Percentiles rank a stretch among this genome's conserved stretches.
Conservation (phyloP, 2,329 filamentous ascomycete species). For the Hypoxylon sp. region DNA sequence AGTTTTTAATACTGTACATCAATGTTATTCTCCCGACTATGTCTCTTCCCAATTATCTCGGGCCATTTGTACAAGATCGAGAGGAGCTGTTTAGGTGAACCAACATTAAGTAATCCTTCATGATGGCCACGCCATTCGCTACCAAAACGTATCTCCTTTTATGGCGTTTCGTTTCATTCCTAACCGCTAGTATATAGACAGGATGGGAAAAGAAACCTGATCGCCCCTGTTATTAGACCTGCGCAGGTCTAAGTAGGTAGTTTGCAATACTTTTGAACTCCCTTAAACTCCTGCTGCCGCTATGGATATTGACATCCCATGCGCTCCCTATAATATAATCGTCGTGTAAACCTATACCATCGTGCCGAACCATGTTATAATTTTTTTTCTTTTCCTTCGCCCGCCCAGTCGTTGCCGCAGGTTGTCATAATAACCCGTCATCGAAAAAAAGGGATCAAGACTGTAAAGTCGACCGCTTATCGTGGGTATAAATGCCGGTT, state of each 20-base stretch:
- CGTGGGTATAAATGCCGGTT: constrained; percentile 40
- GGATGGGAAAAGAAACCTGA: too few species aligned
- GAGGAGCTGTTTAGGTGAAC: too few species aligned
- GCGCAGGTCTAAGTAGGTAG: too few species aligned
- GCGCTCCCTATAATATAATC: constrained; percentile 19
- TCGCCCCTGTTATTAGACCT: too few species aligned
- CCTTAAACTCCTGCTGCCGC: constrained; percentile 30
- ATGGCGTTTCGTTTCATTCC: too few species aligned
- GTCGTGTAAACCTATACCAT: constrained; percentile 17
- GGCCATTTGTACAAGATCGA: constrained; percentile 18
- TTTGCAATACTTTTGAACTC: constrained; percentile 30
- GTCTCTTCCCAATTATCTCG: constrained; percentile 5
- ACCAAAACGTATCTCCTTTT: too few species aligned
- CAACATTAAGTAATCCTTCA: too few species aligned
- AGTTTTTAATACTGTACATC: constrained; percentile 3
- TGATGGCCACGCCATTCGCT: too few species aligned
- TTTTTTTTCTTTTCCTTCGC: constrained; percentile 24
- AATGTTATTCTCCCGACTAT: constrained; percentile 7
- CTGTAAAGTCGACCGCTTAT: constrained; percentile 32
- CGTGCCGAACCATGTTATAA: constrained; percentile 21
- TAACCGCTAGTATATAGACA: too few species aligned
- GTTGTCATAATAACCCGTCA: constrained; percentile 24
- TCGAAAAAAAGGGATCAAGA: constrained; percentile 26
- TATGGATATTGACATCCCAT: constrained; percentile 26
- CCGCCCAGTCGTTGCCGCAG: constrained; percentile 25